phyloP scores from a whole-genome alignment of 805 yeast genomes.

The Sporopachydermia quercuum region DNA sequence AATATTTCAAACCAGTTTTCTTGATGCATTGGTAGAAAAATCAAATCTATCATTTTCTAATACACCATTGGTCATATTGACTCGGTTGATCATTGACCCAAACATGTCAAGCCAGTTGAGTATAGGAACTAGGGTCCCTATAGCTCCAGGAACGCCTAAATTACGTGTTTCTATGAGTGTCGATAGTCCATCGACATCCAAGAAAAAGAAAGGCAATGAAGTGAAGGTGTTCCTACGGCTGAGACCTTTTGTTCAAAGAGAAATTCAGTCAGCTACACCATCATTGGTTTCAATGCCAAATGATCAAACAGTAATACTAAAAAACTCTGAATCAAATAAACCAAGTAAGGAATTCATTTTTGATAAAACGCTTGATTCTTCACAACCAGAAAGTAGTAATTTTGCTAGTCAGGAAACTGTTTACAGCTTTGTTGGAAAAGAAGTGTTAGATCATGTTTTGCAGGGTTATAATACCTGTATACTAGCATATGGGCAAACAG shows the following conservation, averaged over 20 bases:
- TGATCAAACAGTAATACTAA: neutral
- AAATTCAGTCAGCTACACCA: neutral
- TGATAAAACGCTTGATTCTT: slow-evolving; percentile 39
- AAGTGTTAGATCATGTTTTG: slow-evolving; percentile 44
- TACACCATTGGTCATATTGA: too few relatives aligned
- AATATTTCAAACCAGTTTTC: too few relatives aligned
- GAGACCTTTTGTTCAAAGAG: neutral
- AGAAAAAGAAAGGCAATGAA: neutral
- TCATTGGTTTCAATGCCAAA: neutral
- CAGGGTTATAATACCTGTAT: slow-evolving; percentile 63
- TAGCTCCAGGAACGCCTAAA: neutral
- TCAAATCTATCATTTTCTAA: too few relatives aligned
- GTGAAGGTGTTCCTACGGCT: neutral
- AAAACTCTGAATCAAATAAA: slow-evolving; percentile 11
- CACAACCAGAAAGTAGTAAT: slow-evolving; percentile 17
- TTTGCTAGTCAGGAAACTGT: slow-evolving; percentile 35
- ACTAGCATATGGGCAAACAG: slow-evolving; percentile 74
- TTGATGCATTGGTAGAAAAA: too few relatives aligned
- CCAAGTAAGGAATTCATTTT: slow-evolving; percentile 28
- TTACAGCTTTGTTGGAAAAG: slow-evolving; percentile 40
- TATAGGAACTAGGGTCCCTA: too few relatives aligned
- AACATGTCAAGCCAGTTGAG: too few relatives aligned
- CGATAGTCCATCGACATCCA: neutral
- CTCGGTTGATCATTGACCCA: too few relatives aligned
- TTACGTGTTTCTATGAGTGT: neutral